Percentiles rank a stretch among this genome's conserved stretches.
These are phyloP conservation scores for Polytrichum commune DNA, from an alignment of 225 moss, liverwort and hornwort genomes.

Conservation along the genomic window DNA sequence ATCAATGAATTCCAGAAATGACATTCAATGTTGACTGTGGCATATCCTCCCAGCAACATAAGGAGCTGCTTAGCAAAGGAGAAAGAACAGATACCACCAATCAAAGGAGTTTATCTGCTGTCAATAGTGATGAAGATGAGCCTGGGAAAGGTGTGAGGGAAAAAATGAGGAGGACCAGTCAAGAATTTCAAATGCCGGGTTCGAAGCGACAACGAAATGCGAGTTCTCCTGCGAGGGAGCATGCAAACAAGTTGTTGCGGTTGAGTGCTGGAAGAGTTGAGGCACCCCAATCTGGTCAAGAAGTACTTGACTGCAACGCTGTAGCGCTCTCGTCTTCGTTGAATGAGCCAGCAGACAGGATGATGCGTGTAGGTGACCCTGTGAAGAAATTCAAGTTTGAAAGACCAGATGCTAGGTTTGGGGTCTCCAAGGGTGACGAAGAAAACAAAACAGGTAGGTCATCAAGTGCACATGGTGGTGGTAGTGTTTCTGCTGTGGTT, in stretches of 20 bases:
- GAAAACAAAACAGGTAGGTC: too few species aligned
- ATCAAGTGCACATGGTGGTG: too few species aligned
- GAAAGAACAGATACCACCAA: constrained; percentile 10
- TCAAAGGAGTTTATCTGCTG: constrained; percentile 18
- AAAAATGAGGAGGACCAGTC: constrained; percentile 8
- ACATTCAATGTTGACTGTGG: too few species aligned
- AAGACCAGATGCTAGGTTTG: too few species aligned
- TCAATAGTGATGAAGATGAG: constrained; percentile 5
- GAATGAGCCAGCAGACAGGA: constrained; percentile 2
- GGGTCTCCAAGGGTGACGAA: too few species aligned
- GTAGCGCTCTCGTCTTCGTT: neutral
- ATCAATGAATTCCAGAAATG: too few species aligned
- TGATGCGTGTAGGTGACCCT: too few species aligned
- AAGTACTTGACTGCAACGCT: constrained; percentile 6
- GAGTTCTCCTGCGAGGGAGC: constrained; percentile 27
- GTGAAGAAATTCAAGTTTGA: too few species aligned
- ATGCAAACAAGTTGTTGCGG: constrained; percentile 32
- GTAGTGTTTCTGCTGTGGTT: too few species aligned
- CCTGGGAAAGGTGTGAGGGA: constrained; percentile 7
- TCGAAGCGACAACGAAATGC: constrained; percentile 29
- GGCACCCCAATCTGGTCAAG: constrained; percentile 11
- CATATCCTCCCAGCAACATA: constrained; percentile 16
- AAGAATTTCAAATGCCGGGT: constrained; percentile 14
- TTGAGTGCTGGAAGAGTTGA: constrained; percentile 29
- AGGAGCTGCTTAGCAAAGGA: constrained; percentile 7